Conservation (phyloP, 2,329 filamentous ascomycete species). For the Colletotrichum sp. region DNA sequence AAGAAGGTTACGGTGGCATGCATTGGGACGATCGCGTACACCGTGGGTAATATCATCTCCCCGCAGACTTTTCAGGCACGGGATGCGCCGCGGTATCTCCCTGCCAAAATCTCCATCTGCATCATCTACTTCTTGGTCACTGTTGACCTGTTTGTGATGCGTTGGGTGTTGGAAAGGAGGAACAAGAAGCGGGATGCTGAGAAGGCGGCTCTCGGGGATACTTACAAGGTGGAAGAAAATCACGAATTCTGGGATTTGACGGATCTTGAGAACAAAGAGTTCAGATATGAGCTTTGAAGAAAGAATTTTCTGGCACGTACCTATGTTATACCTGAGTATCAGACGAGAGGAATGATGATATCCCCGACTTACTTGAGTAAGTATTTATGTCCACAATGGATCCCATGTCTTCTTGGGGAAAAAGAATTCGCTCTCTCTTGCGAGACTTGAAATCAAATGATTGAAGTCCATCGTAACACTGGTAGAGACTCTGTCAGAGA, state of each 20-base stretch:
- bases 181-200: conserved; percentile 26
- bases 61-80: conserved; percentile 57
- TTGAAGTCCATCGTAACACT: not conserved
- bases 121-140: conserved; percentile 60
- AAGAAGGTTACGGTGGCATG: conserved; percentile 66
- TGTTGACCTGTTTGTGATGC: conserved; percentile 40
- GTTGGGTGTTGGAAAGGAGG: conserved; percentile 39
- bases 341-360: not conserved
- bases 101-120: conserved; percentile 60
- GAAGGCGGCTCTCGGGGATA: conserved; percentile 48
- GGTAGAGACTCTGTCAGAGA: not conserved
- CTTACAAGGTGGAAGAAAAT: conserved; percentile 58
- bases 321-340: not conserved
- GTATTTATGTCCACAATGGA: not conserved
- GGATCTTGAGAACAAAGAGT: conserved; percentile 71
- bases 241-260: conserved; percentile 65
- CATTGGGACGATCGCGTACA: conserved; percentile 61
- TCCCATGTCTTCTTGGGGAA: not conserved
- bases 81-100: conserved; percentile 56
- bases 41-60: conserved; percentile 59
- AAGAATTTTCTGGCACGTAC: not conserved
- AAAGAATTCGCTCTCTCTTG: not conserved
- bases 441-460: not conserved
- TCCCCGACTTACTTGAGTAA: not conserved
- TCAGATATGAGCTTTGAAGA: conserved; percentile 33